phyloP scores from a whole-genome alignment of 176 grass and related monocot genomes.

The Triticum aestivum region IWGSC_CS_RefSeq_v2.1 NC_057813.1:566321977-566322476 shows the following conservation, averaged over 20 bases:
- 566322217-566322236: conserved; percentile 37
- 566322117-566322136: background rate
- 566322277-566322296: conserved; percentile 36
- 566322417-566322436: conserved; percentile 40
- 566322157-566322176: background rate
- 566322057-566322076: conserved; percentile 32
- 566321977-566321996: conserved; percentile 46
- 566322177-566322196: conserved; percentile 17
- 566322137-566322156: background rate
- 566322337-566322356: conserved; percentile 33
- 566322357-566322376: conserved; percentile 48
- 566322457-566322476: conserved; percentile 37
- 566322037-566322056: conserved; percentile 24
- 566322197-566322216: conserved; percentile 49
- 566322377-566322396: conserved; percentile 56
- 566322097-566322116: conserved; percentile 1
- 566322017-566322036: conserved; percentile 36
- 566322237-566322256: conserved; percentile 36
- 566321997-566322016: conserved; percentile 68
- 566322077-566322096: conserved; percentile 35
- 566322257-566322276: conserved; percentile 19
- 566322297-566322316: conserved; percentile 50
- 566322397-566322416: conserved; percentile 31
- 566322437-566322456: conserved; percentile 46
- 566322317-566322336: conserved; percentile 67